phyloP scores from a whole-genome alignment of 2,329 filamentous ascomycete genomes.

The Exophiala dermatitidis region DNA sequence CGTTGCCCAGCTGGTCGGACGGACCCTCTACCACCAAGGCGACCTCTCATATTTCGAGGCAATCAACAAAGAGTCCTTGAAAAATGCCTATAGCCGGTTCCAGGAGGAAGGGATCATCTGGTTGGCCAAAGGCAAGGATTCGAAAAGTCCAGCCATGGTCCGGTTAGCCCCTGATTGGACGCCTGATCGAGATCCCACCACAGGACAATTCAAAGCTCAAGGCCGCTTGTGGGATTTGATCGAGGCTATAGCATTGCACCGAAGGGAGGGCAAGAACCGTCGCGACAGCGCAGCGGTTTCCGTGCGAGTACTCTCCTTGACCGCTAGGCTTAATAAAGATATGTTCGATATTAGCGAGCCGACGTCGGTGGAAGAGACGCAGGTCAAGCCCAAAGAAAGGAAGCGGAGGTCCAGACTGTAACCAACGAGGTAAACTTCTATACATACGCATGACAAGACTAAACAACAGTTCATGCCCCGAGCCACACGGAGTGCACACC shows the following conservation, averaged over 20 bases:
- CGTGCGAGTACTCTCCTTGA: slow-evolving; percentile 68
- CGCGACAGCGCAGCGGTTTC: slow-evolving; percentile 88
- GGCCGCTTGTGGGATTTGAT: slow-evolving; percentile 88
- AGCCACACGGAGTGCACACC: too few species aligned
- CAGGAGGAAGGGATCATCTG: slow-evolving; percentile 84
- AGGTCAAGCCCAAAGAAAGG: slow-evolving; percentile 4
- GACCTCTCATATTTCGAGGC: slow-evolving; percentile 72
- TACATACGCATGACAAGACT: not conserved
- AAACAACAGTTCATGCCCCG: not conserved
- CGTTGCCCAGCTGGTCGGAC: slow-evolving; percentile 77
- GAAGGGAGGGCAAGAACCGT: slow-evolving; percentile 90
- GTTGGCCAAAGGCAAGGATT: slow-evolving; percentile 60
- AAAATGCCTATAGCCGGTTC: slow-evolving; percentile 83
- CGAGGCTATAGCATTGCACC: slow-evolving; percentile 72
- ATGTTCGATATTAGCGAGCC: slow-evolving; percentile 53
- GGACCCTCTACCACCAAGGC: slow-evolving; percentile 95
- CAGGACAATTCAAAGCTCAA: slow-evolving; percentile 56
- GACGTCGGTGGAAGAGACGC: not conserved
- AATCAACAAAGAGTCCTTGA: slow-evolving; percentile 33
- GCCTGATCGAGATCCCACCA: slow-evolving; percentile 56
- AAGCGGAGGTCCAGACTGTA: slow-evolving; percentile 13
- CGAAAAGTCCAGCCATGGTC: slow-evolving; percentile 39
- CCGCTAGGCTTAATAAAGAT: slow-evolving; percentile 62
- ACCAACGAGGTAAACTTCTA: slow-evolving; percentile 2
- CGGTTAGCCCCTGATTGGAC: slow-evolving; percentile 68